Evolutionary conservation across 73 alveolate species (phyloP), one percentile per base, ranked within the genome.

Genomic region (Uronychia binucleata): DNA sequence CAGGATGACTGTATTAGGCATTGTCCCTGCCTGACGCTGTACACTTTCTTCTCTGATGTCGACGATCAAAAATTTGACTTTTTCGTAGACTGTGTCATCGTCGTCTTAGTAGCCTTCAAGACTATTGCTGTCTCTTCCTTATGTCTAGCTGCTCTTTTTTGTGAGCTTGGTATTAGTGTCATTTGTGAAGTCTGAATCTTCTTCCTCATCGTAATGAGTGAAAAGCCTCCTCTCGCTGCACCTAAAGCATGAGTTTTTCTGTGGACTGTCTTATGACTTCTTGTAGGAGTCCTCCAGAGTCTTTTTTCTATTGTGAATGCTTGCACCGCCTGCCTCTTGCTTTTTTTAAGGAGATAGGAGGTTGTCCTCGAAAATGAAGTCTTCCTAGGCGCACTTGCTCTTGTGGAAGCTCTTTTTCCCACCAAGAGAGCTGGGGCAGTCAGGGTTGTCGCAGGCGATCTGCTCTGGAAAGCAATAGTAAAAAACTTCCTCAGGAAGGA

Each of bases 401-500:
- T 46, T 11, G 19, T 46, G 5, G 19, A 19, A 19, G 67, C 5
- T 11, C 67, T 46, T 46, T 46, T 46, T 46, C 67, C 67, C 67
- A 46, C 67, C 67, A 5, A 46, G 67, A 46, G 67, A 46, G 19
- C 19, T 46, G 79, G 26, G 26, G 78, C 90, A 81, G 30, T 76
- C 76, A 0, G 91, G 91, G 59, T 85, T 85, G 33, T 83, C 76
- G 34, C 94, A 87, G 28, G 67, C 29, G 0, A 84, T n/a, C 0
- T 30, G 32, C 30, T 80, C 85, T 35, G 94, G 94, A 46, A 59
- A 87, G 26, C 86, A 59, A 58, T 84, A 80, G 34, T 60, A 84
- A 33, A 87, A 80, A 1, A 87, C 30, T 46, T 87, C 94, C 31
- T 84, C 85, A 8, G 86, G 77, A 77, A 81, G 59, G 14, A 87